A percentile compares a stretch with the other conserved stretches of the same genome.
Conservation (phyloP, 2,329 filamentous ascomycete genomes). For the Fusarium udum region DNA sequence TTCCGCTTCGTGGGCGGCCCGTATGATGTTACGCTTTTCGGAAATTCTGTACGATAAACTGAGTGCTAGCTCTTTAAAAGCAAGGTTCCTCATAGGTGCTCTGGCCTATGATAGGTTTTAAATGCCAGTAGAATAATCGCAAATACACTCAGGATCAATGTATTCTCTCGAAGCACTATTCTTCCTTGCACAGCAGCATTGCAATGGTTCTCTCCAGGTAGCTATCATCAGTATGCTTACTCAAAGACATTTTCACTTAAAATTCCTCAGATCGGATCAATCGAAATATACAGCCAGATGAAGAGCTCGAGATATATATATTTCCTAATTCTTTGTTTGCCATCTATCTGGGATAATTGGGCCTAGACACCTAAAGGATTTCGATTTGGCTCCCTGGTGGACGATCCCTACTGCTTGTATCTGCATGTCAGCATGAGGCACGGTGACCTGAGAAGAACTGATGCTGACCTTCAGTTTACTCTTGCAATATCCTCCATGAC, state of each 20-base stretch:
- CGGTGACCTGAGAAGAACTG: not conserved
- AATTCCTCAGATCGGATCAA: rapidly evolving
- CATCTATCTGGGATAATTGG: not conserved
- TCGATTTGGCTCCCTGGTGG: not conserved
- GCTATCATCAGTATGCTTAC: not conserved
- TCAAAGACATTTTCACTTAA: not conserved
- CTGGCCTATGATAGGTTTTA: not conserved
- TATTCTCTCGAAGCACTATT: not conserved
- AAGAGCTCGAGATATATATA: not conserved
- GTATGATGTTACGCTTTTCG: not conserved
- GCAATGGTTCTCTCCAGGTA: not conserved
- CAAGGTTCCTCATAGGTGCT: not conserved
- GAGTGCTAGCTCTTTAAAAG: not conserved
- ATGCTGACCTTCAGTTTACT: not conserved
- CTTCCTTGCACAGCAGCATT: not conserved
- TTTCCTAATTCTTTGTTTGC: rapidly evolving
- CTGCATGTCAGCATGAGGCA: not conserved
- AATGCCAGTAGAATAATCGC: too few relatives aligned
- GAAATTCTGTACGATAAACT: not conserved
- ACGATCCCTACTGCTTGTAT: not conserved
- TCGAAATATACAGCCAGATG: not conserved
- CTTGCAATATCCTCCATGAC: rapidly evolving
- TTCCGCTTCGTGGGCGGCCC: not conserved
- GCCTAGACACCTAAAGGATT: too few relatives aligned
- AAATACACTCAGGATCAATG: too few relatives aligned